A percentile compares a stretch with the other conserved stretches of the same genome.
Conservation (phyloP, 116 monocot species). For the Papilionanthe hybrid region DNA sequence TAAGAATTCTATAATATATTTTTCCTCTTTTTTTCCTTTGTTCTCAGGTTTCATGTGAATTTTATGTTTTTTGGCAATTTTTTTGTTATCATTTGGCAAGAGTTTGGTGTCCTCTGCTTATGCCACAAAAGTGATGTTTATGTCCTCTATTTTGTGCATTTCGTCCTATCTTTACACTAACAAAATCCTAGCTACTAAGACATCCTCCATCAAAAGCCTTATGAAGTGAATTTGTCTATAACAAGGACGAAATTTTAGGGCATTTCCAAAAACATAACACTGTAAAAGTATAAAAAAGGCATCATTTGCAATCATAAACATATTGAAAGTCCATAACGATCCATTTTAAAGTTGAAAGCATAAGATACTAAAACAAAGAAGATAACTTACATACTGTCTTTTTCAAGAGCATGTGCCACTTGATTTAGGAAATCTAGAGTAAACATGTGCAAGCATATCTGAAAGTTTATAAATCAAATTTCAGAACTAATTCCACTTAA, state of each 20-base stretch:
- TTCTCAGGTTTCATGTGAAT: too few relatives aligned
- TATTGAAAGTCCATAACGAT: not conserved
- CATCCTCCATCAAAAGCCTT: not conserved
- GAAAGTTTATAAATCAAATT: conserved; percentile 2
- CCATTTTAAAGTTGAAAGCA: not conserved
- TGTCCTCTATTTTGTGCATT: too few relatives aligned
- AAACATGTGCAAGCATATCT: conserved; percentile 97
- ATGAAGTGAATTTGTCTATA: not conserved
- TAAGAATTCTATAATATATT: too few relatives aligned
- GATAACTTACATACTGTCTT: conserved; percentile 87
- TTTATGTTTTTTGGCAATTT: too few relatives aligned
- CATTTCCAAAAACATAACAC: not conserved
- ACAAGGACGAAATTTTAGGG: not conserved
- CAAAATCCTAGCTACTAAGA: not conserved
- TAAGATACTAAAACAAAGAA: not conserved
- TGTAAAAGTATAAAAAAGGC: not conserved
- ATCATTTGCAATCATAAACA: not conserved
- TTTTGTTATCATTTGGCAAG: too few relatives aligned
- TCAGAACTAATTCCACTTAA: not conserved
- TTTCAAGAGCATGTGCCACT: conserved; percentile 92
- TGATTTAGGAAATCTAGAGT: conserved; percentile 94
- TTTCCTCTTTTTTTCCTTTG: too few relatives aligned
- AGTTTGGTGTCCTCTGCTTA: too few relatives aligned
- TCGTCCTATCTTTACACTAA: not conserved
- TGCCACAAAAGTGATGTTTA: too few relatives aligned